These are phyloP conservation scores for Alternaria gansuensis DNA, from an alignment of 2,329 filamentous ascomycete species.

Conservation along the genomic window DNA sequence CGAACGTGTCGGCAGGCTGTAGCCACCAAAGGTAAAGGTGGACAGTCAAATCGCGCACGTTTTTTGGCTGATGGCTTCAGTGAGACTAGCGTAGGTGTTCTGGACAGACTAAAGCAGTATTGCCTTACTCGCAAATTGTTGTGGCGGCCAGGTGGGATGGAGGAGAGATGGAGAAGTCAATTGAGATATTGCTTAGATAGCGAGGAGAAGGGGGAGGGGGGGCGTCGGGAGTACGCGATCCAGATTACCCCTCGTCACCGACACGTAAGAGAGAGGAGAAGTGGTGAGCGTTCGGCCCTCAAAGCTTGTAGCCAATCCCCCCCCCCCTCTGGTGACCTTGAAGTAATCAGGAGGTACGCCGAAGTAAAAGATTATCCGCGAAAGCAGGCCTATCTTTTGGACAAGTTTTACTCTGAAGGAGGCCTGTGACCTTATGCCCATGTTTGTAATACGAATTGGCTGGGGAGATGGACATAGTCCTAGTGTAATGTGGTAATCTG, in stretches of 20 bases:
- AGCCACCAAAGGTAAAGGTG: conserved; percentile 17
- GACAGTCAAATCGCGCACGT: neutral
- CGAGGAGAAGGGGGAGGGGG: neutral
- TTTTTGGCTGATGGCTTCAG: conserved; percentile 5
- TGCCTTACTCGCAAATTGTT: neutral
- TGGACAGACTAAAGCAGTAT: neutral
- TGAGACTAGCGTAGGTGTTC: neutral
- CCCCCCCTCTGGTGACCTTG: neutral
- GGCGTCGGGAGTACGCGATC: neutral
- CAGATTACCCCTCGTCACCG: neutral
- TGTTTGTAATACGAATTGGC: neutral
- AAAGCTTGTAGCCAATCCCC: neutral
- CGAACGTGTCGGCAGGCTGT: conserved; percentile 3
- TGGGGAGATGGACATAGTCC: neutral
- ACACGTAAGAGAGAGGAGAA: neutral
- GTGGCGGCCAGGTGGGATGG: neutral
- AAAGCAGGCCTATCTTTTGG: neutral
- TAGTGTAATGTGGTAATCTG: neutral
- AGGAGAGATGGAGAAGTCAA: conserved; percentile 1
- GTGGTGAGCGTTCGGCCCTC: neutral
- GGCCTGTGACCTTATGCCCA: neutral
- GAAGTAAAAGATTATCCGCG: neutral
- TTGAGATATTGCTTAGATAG: neutral
- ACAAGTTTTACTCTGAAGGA: neutral
- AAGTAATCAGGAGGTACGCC: conserved; percentile 2